These are phyloP conservation scores for Porogramme epimiltina DNA, from an alignment of 1,284 basidiomycete genomes.

Conservation along the genomic window DNA sequence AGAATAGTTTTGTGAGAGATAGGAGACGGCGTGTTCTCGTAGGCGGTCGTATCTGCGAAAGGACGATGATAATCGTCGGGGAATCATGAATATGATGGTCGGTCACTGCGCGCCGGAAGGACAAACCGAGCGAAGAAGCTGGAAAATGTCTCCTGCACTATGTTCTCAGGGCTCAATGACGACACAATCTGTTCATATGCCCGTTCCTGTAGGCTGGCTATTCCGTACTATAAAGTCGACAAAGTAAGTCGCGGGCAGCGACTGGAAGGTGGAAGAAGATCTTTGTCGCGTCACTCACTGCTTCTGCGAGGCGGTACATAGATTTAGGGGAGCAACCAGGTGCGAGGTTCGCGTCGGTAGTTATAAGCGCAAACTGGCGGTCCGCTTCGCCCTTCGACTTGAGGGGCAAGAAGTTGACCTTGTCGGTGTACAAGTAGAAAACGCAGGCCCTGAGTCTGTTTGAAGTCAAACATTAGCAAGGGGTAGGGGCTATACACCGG, in stretches of 20 bases:
- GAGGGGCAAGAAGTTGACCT: constrained; percentile 25
- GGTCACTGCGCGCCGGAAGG: not conserved
- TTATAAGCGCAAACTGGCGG: constrained; percentile 7
- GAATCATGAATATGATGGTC: not conserved
- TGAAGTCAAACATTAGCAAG: no score
- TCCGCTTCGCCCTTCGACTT: constrained; percentile 10
- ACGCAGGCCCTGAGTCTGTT: constrained; percentile 24
- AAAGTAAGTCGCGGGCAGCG: no score
- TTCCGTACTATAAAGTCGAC: no score
- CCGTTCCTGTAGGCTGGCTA: no score
- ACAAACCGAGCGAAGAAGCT: constrained; percentile 14
- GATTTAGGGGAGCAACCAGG: constrained; percentile 22
- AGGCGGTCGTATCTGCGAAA: constrained; percentile 16
- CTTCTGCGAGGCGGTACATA: constrained; percentile 23
- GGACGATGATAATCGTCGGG: not conserved
- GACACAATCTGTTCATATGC: constrained; percentile 8
- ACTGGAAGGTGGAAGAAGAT: no score
- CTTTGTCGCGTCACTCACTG: constrained; percentile 5
- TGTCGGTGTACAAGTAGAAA: constrained; percentile 27
- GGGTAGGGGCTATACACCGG: no score
- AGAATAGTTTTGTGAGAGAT: constrained; percentile 11
- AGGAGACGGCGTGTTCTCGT: constrained; percentile 20
- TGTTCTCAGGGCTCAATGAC: constrained; percentile 16
- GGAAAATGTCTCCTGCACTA: constrained; percentile 25
- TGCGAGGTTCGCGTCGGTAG: not conserved